Base-by-base conservation (phyloP, 1,284 basidiomycete genomes). In the Trichosporon faecale region DNA sequence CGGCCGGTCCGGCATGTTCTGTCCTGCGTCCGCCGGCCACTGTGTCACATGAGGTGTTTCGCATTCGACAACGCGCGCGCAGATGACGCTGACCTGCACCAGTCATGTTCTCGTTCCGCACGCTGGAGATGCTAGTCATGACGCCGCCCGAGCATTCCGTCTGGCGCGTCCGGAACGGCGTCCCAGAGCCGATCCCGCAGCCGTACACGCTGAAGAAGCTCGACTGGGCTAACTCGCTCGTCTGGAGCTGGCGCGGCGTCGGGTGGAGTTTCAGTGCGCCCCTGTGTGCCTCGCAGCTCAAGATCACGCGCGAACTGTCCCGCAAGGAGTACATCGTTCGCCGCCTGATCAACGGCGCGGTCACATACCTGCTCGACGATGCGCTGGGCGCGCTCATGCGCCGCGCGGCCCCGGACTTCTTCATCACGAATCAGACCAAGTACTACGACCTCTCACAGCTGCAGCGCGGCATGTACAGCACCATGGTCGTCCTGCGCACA, bases 191-290 rank as follows among this genome's bases (percentile, higher is more conserved):
- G 2, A 69, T 82, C n/a, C 80, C 81, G 1, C 40, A 63, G 6
- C 76, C 73, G 0, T 78, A 74, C 70, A 82, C 78, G 1, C 67
- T 72, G 25, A 74, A 76, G 27, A 81, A 81, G 68, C 67, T 79
- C 29, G 73, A 68, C 44, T 82, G 81, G 81, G 75, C 78, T 0
- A 27, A 57, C 0, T 75, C 74, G 25, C 75, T 80, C 25, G 77
- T 71, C 67, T 80, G 75, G 72, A 79, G 79, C 1, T 75, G 67
- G 44, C 74, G 81, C 12, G 80, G 81, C 25, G 75, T 82, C 5
- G 81, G 81, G 2, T 82, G 81, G 81, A 79, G 78, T 71, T 78
- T 71, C 49, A 68, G 68, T n/a, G 72, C 76, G 18, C 74, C 76
- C 1, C 73, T 81, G 2, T 73, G 76, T 2, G 49, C 68, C 4